Percentiles rank a stretch among this genome's conserved stretches.
phyloP scores from a whole-genome alignment of 192 early-diverging fungal species.

The Coemansia sp. region DNA sequence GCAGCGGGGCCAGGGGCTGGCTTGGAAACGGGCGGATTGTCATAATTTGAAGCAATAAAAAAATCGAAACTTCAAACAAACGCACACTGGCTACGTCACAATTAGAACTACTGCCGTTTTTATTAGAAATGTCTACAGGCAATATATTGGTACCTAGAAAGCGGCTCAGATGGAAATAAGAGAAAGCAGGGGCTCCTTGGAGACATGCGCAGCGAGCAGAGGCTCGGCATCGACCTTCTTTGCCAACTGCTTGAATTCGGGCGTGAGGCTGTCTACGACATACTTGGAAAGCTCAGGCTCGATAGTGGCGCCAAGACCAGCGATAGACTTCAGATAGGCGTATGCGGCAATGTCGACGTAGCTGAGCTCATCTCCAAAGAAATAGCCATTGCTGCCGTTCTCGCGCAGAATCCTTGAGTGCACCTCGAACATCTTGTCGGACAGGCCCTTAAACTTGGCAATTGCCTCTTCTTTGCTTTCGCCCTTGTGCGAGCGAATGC shows the following conservation, averaged over 20 bases:
- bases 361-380: constrained; percentile 39
- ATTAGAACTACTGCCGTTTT: too few species aligned
- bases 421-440: constrained; percentile 27
- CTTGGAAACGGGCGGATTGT: too few species aligned
- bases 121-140: too few species aligned
- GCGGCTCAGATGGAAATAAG: neutral
- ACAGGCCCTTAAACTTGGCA: constrained; percentile 6
- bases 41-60: too few species aligned
- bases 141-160: too few species aligned
- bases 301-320: neutral
- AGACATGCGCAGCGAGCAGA: neutral
- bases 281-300: neutral
- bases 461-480: constrained; percentile 16
- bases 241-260: constrained; percentile 6
- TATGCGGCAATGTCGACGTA: constrained; percentile 33
- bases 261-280: neutral
- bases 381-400: constrained; percentile 56
- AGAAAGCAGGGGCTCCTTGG: neutral
- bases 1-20: too few species aligned
- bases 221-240: neutral
- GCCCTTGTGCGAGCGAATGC: neutral
- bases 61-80: too few species aligned
- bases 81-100: too few species aligned
- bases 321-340: neutral
- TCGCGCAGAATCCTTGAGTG: constrained; percentile 34